Percentiles rank a stretch among this genome's conserved stretches.
These are phyloP conservation scores for Dactylellina sp. DNA, from an alignment of 2,329 filamentous ascomycete species.

Conservation along the genomic window DNA sequence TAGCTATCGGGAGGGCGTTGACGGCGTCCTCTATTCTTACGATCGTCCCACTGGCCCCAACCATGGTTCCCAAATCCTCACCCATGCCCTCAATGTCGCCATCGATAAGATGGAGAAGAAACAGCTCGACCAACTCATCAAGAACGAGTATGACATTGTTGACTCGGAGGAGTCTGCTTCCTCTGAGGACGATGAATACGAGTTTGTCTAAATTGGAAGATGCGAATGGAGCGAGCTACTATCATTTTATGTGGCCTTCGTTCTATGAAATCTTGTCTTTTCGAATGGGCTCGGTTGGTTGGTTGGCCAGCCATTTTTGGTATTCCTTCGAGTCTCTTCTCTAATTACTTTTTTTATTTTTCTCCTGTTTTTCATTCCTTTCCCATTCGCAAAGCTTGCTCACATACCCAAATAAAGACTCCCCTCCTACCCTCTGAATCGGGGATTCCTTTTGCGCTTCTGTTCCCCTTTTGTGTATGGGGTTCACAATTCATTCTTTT, in stretches of 20 bases:
- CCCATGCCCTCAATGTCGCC: slow-evolving; percentile 59
- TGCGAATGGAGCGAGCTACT: too few species aligned
- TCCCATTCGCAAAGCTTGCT: slow-evolving; percentile 17
- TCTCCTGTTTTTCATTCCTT: slow-evolving; percentile 35
- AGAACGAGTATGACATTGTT: slow-evolving; percentile 60
- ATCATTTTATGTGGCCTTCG: not conserved
- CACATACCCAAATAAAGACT: slow-evolving; percentile 30
- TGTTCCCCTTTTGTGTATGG: slow-evolving; percentile 34
- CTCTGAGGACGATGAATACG: slow-evolving; percentile 55
- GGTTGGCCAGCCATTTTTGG: slow-evolving; percentile 4
- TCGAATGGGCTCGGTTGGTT: slow-evolving; percentile 8
- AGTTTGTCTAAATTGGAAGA: slow-evolving; percentile 50
- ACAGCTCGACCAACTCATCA: slow-evolving; percentile 60
- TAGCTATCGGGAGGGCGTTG: slow-evolving; percentile 54
- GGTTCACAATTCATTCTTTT: too few species aligned
- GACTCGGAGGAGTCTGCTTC: slow-evolving; percentile 56
- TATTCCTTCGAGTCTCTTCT: slow-evolving; percentile 28
- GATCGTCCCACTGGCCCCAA: slow-evolving; percentile 57
- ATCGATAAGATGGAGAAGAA: slow-evolving; percentile 60
- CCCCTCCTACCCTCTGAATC: not conserved
- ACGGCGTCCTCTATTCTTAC: slow-evolving; percentile 59
- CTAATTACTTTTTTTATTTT: slow-evolving; percentile 4
- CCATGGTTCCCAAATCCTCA: slow-evolving; percentile 57
- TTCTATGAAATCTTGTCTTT: slow-evolving; percentile 11
- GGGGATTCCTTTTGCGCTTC: not conserved